phyloP scores from a whole-genome alignment of 2,329 filamentous ascomycete species.

The Pseudogymnoascus sp. region DNA sequence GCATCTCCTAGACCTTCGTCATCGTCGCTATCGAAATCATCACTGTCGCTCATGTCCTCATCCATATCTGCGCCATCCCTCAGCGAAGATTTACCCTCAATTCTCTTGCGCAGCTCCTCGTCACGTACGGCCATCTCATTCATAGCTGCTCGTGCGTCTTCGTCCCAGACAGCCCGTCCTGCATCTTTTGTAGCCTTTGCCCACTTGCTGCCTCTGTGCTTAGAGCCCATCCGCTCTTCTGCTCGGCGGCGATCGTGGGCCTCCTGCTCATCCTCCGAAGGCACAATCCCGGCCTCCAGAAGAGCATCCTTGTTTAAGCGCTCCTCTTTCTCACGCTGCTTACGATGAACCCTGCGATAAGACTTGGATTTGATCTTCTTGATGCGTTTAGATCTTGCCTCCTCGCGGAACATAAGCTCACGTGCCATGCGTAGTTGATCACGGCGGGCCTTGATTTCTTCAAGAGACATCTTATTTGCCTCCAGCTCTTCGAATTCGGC shows the following conservation, averaged over 20 bases:
- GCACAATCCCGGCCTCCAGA: constrained; percentile 49
- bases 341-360: constrained; percentile 86
- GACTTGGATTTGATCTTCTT: constrained; percentile 99
- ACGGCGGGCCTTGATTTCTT: constrained; percentile 63
- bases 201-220: constrained; percentile 65
- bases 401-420: constrained; percentile 81
- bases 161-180: constrained; percentile 60
- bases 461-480: constrained; percentile 62
- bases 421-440: constrained; percentile 70
- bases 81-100: constrained; percentile 52
- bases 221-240: constrained; percentile 61
- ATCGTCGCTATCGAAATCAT: constrained; percentile 44
- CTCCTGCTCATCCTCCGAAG: constrained; percentile 57
- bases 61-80: constrained; percentile 37
- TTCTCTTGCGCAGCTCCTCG: constrained; percentile 57
- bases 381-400: constrained; percentile 80
- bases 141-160: constrained; percentile 57
- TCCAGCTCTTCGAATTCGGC: constrained; percentile 62
- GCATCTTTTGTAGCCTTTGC: constrained; percentile 60
- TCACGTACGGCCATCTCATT: constrained; percentile 58
- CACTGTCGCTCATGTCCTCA: constrained; percentile 49
- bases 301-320: constrained; percentile 50
- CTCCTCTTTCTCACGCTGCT: constrained; percentile 55
- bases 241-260: constrained; percentile 55
- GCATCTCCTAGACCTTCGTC: constrained; percentile 41